Base-by-base conservation (phyloP, 2,329 filamentous ascomycete genomes). In the Botryotinia globosa region DNA sequence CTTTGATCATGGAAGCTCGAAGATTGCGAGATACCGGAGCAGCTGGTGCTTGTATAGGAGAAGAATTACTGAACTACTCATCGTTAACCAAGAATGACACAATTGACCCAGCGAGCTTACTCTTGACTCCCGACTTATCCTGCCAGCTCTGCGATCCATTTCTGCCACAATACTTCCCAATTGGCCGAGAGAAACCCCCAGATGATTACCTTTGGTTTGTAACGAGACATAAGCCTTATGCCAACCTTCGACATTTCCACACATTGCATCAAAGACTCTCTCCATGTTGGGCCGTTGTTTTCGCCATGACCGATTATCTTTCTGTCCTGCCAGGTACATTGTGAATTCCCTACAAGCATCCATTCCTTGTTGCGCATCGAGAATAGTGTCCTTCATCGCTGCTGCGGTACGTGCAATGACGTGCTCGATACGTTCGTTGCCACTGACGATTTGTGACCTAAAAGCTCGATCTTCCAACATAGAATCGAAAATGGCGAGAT, bases 221-320 rank as follows among this genome's bases (percentile, higher is more conserved):
- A 98, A 85, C 71, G 91, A 91, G 71, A 90, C 87, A 78, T 97
- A 91, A 10, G 94, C 94, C 72, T 90, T 89, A 73, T 91, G 89
- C 95, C 95, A 98, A 61, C 94, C 94, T 75, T 97, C 92, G 14
- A 94, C 91, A 77, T 98, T 98, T 48, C 93, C 93, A 79, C 92
- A 91, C 94, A 98, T 98, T 54, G 94, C 94, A 58, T 91, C 88
- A 77, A 92, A 96, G 32, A 97, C 93, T 64, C 92, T 90, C 51
- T 87, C 85, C 64, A 91, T 84, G 65, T 89, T 86, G 3, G 87
- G 85, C 34, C 92, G 87, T 65, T 91, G 89, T 25, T 87, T 83
- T 69, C 86, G 83, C 72, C 89, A 86, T 81, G 88, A 89, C 76
- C 86, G 85, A 7, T 88, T 85, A 54, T 89, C 84, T 63, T 88